Evolutionary conservation across 768 basidiomycete species (phyloP), one percentile per base, ranked within the genome.

Genomic region (Kondoa malvinella): DNA sequence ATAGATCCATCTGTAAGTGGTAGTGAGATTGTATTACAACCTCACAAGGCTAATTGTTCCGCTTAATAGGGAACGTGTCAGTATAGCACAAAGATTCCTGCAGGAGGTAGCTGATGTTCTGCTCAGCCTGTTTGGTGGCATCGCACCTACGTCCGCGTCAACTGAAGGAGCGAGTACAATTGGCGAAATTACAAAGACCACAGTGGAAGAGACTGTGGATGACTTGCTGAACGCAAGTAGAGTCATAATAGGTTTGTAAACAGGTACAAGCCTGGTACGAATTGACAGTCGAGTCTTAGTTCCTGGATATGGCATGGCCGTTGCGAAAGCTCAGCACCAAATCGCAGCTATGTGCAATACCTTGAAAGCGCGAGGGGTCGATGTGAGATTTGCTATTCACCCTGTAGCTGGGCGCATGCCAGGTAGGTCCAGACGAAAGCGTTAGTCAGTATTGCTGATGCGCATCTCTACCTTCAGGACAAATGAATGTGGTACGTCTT

Each of bases 341-440:
- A 83, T 84, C 69, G 80, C 82, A 3, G 89, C 91, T 71, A 88
- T 92, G 56, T 85, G 85, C 25, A 79, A 83, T 0, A 82, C 86
- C 77, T 80, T 91, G 50, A 80, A 85, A 61, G 80, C 84, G 4
- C 88, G 85, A 74, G 88, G 83, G 15, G 80, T 89, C 73, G 88
- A 85, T 63, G 87, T 89, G 57, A 70, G 76, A 30, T 76, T 76
- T 65, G 76, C 73, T 26, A 72, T 76, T 66, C 89, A 92, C 74
- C 89, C 89, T 14, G 89, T 92, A 16, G 89, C 89, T 56, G 89
- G 89, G 64, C 86, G 89, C 59, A 92, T 92, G 89, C 89, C 89
- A 15, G 89, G 89, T n/a, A n/a, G n/a, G n/a, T n/a, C 57, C 87
- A 92, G 78, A 89, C 88, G 76, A 92, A 92, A n/a, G n/a, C n/a